Evolutionary conservation across 208 protist species (phyloP).

Genomic region (Trypanosoma avium): DNA sequence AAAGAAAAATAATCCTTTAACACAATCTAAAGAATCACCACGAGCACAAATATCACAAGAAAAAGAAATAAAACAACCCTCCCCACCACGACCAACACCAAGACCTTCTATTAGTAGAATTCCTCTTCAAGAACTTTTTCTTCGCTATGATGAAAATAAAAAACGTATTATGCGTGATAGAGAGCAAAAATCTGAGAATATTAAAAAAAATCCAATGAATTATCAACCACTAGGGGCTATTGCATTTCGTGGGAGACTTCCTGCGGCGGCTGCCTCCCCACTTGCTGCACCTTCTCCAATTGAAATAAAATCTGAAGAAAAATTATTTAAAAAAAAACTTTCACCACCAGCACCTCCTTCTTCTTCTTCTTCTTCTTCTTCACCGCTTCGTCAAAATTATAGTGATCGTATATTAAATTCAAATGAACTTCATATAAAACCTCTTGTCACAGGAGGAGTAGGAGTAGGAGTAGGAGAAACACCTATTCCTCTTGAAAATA

Average conservation of each 20-base stretch:
- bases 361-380: too few relatives aligned
- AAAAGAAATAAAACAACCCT: background rate
- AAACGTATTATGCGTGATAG: slow-evolving; percentile 28
- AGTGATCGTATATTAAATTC: too few relatives aligned
- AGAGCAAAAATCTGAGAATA: background rate
- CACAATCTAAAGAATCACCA: background rate
- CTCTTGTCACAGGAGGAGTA: too few relatives aligned
- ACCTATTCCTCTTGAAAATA: background rate
- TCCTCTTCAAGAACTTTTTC: slow-evolving; percentile 42
- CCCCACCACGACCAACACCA: background rate
- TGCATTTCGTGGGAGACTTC: background rate
- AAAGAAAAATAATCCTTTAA: background rate
- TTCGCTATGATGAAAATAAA: slow-evolving; percentile 54
- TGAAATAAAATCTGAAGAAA: background rate
- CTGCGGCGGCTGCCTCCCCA: background rate
- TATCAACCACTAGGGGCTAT: background rate
- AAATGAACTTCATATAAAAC: too few relatives aligned
- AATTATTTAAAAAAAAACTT: too few relatives aligned
- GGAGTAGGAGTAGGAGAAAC: too few relatives aligned
- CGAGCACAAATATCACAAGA: background rate
- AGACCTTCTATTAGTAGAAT: background rate
- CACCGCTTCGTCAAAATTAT: too few relatives aligned
- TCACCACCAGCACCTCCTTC: too few relatives aligned
- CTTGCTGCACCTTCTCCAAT: background rate
- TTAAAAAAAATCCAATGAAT: slow-evolving; percentile 3